phyloP scores from a whole-genome alignment of 257 asterid species.

The Solanum stenotomum region DNA sequence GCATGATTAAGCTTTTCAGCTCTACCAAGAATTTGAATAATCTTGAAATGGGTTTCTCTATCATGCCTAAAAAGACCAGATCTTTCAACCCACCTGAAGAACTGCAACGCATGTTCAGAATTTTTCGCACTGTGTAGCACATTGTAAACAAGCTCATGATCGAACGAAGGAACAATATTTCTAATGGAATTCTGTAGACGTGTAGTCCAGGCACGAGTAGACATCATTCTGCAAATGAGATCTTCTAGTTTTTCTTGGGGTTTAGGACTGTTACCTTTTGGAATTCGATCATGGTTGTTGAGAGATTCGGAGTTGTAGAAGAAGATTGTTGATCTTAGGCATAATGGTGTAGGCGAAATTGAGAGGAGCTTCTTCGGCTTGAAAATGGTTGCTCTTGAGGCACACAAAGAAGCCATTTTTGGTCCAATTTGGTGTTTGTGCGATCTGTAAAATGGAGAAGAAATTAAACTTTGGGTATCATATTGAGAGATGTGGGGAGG shows the following conservation, averaged over 20 bases:
- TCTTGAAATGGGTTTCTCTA: constrained; percentile 62
- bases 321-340: not conserved
- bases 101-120: constrained; percentile 87
- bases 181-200: constrained; percentile 86
- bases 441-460: not conserved
- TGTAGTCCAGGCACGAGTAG: constrained; percentile 82
- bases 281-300: not conserved
- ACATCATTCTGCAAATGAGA: constrained; percentile 76
- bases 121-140: constrained; percentile 58
- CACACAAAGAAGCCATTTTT: not conserved
- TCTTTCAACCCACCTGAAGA: constrained; percentile 91
- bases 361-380: not conserved
- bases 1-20: constrained; percentile 79
- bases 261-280: constrained; percentile 16
- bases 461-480: not conserved
- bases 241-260: constrained; percentile 57
- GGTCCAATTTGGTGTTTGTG: not conserved
- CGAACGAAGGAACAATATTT: constrained; percentile 54
- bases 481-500: not conserved
- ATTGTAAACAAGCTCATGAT: constrained; percentile 68
- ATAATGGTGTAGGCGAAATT: not conserved
- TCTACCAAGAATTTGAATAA: constrained; percentile 67
- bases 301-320: not conserved
- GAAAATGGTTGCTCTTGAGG: not conserved
- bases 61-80: constrained; percentile 52